phyloP scores from a whole-genome alignment of 208 protist genomes.

The Acanthamoeba royreba region DNA sequence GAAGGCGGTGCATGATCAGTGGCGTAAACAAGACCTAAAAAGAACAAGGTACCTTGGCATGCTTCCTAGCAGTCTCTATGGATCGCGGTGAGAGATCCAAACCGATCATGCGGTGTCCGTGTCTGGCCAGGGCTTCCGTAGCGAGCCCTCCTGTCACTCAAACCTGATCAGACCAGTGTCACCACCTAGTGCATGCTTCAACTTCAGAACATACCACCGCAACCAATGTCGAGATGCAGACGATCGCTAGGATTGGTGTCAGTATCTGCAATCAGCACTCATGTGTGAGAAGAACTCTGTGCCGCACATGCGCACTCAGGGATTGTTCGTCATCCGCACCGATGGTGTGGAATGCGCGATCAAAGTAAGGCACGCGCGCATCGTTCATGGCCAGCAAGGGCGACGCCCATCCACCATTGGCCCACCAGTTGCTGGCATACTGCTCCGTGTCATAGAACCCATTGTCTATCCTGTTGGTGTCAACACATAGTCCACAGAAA shows the following conservation, averaged over 20 bases:
- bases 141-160: neutral
- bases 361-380: neutral
- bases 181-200: no score
- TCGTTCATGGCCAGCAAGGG: neutral
- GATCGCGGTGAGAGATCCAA: neutral
- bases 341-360: neutral
- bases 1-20: neutral
- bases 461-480: neutral
- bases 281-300: neutral
- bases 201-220: neutral
- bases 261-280: neutral
- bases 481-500: no score
- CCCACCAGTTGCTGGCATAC: neutral
- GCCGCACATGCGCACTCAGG: neutral
- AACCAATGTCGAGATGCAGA: neutral
- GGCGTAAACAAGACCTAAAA: neutral
- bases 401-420: neutral
- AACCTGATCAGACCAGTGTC: neutral
- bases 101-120: neutral
- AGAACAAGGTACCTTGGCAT: neutral
- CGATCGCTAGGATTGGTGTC: neutral
- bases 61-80: neutral
- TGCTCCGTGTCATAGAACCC: neutral
- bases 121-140: neutral
- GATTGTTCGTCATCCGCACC: neutral